phyloP scores from a whole-genome alignment of 768 basidiomycete genomes.

The Lactifluus subvellereus region DNA sequence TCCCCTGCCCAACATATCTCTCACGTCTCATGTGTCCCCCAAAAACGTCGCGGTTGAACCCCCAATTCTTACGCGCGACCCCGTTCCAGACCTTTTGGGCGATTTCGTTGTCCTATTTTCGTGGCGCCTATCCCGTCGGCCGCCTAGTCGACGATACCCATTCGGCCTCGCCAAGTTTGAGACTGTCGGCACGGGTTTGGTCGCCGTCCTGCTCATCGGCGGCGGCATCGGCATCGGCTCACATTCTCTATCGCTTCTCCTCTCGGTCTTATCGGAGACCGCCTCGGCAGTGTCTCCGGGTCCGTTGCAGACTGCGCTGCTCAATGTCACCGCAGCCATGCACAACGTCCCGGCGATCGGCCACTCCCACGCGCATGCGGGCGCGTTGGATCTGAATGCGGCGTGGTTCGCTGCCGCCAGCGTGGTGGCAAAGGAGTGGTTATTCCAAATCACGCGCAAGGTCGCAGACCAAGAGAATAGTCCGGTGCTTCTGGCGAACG shows the following conservation, averaged over 20 bases:
- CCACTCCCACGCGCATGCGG: conserved; percentile 50
- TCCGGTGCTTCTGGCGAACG: conserved; percentile 92
- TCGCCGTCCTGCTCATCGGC: conserved; percentile 80
- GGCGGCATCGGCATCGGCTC: conserved; percentile 82
- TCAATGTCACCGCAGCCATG: conserved; percentile 48
- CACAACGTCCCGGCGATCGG: conserved; percentile 44
- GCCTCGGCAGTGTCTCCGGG: conserved; percentile 61
- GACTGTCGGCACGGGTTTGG: conserved; percentile 86
- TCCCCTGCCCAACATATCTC: neutral
- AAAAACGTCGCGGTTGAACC: too few relatives aligned
- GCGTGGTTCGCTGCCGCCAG: conserved; percentile 91
- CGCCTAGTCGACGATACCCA: conserved; percentile 76
- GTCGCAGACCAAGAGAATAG: conserved; percentile 90
- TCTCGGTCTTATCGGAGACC: conserved; percentile 63
- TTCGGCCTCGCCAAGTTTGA: conserved; percentile 94
- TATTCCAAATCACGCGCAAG: conserved; percentile 81
- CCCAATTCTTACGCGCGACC: neutral
- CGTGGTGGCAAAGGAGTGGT: conserved; percentile 84
- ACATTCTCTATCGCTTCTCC: conserved; percentile 82
- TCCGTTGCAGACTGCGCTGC: conserved; percentile 55
- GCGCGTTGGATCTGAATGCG: conserved; percentile 80
- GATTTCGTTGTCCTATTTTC: conserved; percentile 89
- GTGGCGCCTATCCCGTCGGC: conserved; percentile 77
- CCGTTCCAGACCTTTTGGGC: conserved; percentile 62
- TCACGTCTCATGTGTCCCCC: neutral